Base-by-base conservation (phyloP, 2,329 filamentous ascomycete species). In the Phaeoacremonium minimum region DNA sequence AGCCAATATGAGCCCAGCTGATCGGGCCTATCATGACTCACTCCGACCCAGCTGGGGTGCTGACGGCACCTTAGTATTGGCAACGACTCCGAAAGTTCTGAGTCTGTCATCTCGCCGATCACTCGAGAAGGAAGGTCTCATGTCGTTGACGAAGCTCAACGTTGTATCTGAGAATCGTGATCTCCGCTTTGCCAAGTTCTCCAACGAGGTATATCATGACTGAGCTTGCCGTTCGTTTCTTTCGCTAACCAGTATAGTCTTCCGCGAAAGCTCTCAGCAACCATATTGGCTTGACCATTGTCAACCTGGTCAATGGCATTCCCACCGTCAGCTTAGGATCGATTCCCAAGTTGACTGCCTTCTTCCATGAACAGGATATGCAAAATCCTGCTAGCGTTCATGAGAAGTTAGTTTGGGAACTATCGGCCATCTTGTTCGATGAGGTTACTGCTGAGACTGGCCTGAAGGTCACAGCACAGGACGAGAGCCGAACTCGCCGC, bases 361-460 rank as follows among this genome's bases (percentile, higher is more conserved):
- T 80, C 38, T 67, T 67, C 17, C 58, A 66, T 35, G 52, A 57
- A 14, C 58, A 62, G 11, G 50, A 60, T 28, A 41, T 42, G 11
- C 42, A 43, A 8, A 36, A 60, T 42, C 45, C 53, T 3, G 40
- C 46, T 1, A 60, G 48, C 36, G 59, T 66, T 15, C 77, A 87
- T 39, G 87, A 94, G 60, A 78, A 80, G 51, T 70, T 80, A 12
- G 80, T 93, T 1, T 98, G 94, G 93, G 77, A 87, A 42, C 70
- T 98, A 22, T 83, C 87, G 2, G 85, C 86, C 39, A 82, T 96
- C 26, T 73, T 98, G 4, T 98, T 95, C 52, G 89, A 95, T 46
- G 70, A 80, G n/a, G 44, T 79, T 9, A 15, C 26, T 22, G 42
- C 41, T 28, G 33, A 14, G 6, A 30, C 36, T 8, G 65, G 65